phyloP scores from a whole-genome alignment of 352 stramenopile species.

The Globisporangium iwayamae region DNA sequence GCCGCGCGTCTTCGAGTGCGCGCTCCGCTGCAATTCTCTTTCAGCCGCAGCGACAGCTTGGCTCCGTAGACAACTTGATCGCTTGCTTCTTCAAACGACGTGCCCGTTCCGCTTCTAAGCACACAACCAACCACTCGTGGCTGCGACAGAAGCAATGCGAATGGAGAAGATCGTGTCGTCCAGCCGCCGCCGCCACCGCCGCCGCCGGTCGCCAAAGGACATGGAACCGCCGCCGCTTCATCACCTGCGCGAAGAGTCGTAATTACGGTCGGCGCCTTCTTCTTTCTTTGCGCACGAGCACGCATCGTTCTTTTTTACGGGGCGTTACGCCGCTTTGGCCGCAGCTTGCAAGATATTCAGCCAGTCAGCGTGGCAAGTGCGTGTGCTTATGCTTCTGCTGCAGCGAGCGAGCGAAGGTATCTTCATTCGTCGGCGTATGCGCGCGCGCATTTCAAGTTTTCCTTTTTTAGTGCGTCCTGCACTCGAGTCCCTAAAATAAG shows the following conservation, averaged over 20 bases:
- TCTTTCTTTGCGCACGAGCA: not conserved
- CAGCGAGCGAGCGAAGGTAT: too few species aligned
- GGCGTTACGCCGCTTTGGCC: not conserved
- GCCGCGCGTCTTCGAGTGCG: not conserved
- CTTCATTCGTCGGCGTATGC: too few species aligned
- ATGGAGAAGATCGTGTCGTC: slow-evolving; percentile 11
- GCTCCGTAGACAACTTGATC: not conserved
- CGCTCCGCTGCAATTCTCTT: not conserved
- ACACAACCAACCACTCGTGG: not conserved
- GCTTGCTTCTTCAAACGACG: not conserved
- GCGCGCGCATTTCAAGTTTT: too few species aligned
- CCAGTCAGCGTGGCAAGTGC: too few species aligned
- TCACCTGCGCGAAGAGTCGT: slow-evolving; percentile 4
- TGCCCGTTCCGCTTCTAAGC: not conserved
- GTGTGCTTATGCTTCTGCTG: too few species aligned
- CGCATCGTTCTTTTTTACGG: slow-evolving; percentile 5
- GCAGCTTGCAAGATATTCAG: too few species aligned
- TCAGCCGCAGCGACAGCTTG: not conserved
- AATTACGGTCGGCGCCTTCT: slow-evolving; percentile 1
- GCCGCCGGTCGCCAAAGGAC: slow-evolving; percentile 5
- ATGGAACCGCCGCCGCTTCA: slow-evolving; percentile 11
- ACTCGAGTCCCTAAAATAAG: too few species aligned
- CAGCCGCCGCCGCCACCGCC: too few species aligned
- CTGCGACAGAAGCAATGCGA: slow-evolving; percentile 1
- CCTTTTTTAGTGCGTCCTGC: too few species aligned